Evolutionary conservation across 345 rosid genomes (phyloP), one percentile per base, ranked within the genome.

Genomic region (Adansonia digitata): DNA sequence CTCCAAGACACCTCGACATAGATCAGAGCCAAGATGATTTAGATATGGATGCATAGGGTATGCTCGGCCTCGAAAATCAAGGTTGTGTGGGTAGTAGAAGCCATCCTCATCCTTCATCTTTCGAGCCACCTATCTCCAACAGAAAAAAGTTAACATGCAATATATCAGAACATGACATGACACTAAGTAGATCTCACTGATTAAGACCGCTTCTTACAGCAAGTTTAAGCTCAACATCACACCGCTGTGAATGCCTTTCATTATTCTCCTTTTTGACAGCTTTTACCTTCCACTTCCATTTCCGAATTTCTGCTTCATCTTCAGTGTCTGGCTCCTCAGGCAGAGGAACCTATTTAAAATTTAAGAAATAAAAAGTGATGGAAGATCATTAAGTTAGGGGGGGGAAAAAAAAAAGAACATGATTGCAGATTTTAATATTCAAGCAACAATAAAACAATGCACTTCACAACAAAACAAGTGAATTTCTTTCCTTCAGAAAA

Each of bases 41-140:
- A 96, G 86, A 82, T 96, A 79, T 49, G 99, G 98, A 79, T 93
- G 99, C 97, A 95, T 91, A 52, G 99, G 99, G 75, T 95, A 95
- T 37, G 98, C 98, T 81, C 99, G 98, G 51, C 99, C 99, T 63
- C 99, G 94, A 80, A 95, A 95, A 86, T 95, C 98, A 79, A 95
- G 84, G 72, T 90, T 95, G 85, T 95, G 99, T 12, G 99, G 98
- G 75, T 90, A 95, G 82, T 91, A 93, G 78, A 93, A 95, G 79
- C 96, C 97, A 57, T 87, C 94, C 86, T 95, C 99, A 67, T 89
- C 89, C 87, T 86, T 95, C 97, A 95, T 85, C 81, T 91, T 91
- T 69, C 96, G 87, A 72, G 99, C 94, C 77, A 95, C 98, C 99
- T 95, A 85, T 82, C 83, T 71, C 76, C 81, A 81, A 68, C 42